Percentiles rank a stretch among this genome's conserved stretches.
These are phyloP conservation scores for Xylariaceae sp. DNA, from an alignment of 2,329 filamentous ascomycete genomes.

Conservation along the genomic window DNA sequence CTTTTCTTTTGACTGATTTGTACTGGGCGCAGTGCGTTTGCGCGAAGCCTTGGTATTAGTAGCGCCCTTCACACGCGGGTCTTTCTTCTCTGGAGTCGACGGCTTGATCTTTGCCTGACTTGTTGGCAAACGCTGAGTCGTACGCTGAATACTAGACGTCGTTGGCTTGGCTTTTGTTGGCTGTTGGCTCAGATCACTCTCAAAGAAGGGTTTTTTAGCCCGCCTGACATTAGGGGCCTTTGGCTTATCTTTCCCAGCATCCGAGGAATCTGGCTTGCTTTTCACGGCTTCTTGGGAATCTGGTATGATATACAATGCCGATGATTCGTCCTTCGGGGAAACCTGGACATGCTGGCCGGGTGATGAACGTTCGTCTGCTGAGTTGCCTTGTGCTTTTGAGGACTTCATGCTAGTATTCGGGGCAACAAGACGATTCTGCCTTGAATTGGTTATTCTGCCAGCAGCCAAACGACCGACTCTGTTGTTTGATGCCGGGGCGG, in stretches of 20 bases:
- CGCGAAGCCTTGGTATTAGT: not conserved
- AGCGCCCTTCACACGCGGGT: not conserved
- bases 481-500: not conserved
- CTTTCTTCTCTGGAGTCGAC: not conserved
- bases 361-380: not conserved
- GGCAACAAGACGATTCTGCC: not conserved
- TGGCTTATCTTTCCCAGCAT: not conserved
- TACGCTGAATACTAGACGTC: not conserved
- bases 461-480: not conserved
- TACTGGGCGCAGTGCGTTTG: not conserved
- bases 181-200: not conserved
- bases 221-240: conserved; percentile 3
- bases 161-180: not conserved
- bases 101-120: not conserved
- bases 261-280: not conserved
- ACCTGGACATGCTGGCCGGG: not conserved
- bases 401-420: not conserved
- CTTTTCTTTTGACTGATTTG: not conserved
- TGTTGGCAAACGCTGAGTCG: not conserved
- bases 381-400: not conserved
- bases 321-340: not conserved
- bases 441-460: not conserved
- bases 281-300: not conserved
- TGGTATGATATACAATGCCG: not conserved
- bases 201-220: conserved; percentile 12